Conservation (phyloP, 176 grass and related monocot species). For the Puccinellia tenuiflora region DNA sequence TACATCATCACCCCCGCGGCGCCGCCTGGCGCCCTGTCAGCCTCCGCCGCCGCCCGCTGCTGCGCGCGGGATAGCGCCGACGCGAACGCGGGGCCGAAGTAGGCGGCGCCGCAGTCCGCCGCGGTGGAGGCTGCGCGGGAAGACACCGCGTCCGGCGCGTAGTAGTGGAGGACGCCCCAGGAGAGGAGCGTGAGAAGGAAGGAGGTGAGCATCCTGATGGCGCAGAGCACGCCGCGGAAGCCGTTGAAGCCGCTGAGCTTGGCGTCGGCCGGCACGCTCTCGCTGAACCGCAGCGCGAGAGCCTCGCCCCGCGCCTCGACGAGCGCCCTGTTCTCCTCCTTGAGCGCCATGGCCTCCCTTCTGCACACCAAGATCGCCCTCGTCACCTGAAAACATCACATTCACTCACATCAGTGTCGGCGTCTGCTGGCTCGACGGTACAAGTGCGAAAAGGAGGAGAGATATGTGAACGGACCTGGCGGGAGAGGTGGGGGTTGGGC, state of each 20-base stretch:
- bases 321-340: conserved; percentile 80
- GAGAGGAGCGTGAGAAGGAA: conserved; percentile 67
- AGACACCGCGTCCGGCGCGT: not conserved
- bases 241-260: conserved; percentile 79
- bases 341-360: conserved; percentile 59
- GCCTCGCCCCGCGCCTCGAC: conserved; percentile 54
- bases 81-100: conserved; percentile 66
- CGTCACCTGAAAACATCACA: conserved; percentile 38
- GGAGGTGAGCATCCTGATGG: conserved; percentile 52
- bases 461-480: conserved; percentile 31
- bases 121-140: not conserved
- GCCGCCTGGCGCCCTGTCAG: not conserved
- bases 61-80: conserved; percentile 52
- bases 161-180: conserved; percentile 71
- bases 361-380: conserved; percentile 52
- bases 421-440: not conserved
- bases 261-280: conserved; percentile 57
- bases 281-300: conserved; percentile 48
- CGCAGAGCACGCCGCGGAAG: conserved; percentile 79
- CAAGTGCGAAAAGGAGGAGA: not conserved
- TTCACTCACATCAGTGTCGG: not conserved
- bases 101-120: conserved; percentile 33
- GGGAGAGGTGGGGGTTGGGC: conserved; percentile 34
- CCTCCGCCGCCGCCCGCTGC: conserved; percentile 52
- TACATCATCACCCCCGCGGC: conserved; percentile 61